These are phyloP conservation scores for Alopecurus myosuroides DNA, from an alignment of 176 grass and related monocot species.

Conservation along the genomic window DNA sequence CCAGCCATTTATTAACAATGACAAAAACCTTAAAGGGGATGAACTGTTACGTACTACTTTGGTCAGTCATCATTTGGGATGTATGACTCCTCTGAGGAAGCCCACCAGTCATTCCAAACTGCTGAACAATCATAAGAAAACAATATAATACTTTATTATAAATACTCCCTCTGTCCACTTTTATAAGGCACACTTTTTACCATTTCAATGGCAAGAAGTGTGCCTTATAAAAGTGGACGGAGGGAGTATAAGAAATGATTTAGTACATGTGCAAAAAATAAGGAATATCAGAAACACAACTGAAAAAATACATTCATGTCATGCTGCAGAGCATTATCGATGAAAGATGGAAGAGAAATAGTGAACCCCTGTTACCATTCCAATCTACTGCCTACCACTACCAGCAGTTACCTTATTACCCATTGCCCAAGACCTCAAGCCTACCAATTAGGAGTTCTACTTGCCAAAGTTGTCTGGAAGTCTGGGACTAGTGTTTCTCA, in stretches of 20 bases:
- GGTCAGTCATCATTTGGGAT: slow-evolving; percentile 81
- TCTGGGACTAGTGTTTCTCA: not conserved
- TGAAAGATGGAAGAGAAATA: not conserved
- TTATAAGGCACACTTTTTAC: too few species aligned
- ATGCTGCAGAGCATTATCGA: not conserved
- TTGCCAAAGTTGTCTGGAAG: not conserved
- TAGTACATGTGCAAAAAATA: slow-evolving; percentile 7
- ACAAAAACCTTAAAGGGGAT: slow-evolving; percentile 5
- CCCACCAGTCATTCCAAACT: slow-evolving; percentile 65
- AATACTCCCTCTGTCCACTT: too few species aligned
- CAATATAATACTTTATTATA: not conserved
- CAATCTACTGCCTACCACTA: not conserved
- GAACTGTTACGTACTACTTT: slow-evolving; percentile 71
- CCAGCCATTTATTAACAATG: not conserved
- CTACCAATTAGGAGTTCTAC: not conserved
- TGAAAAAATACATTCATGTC: not conserved
- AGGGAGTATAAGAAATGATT: slow-evolving; percentile 14
- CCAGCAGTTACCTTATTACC: not conserved
- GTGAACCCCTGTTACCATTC: not conserved
- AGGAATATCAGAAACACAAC: not conserved
- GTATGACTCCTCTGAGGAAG: slow-evolving; percentile 83
- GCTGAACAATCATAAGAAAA: slow-evolving; percentile 34
- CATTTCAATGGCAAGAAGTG: too few species aligned
- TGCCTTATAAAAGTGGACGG: too few species aligned
- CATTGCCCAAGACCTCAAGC: not conserved